Percentiles rank a stretch among this genome's conserved stretches.
Conservation (phyloP, 495 filamentous ascomycete species). For the Cenococcum geophilum region DNA sequence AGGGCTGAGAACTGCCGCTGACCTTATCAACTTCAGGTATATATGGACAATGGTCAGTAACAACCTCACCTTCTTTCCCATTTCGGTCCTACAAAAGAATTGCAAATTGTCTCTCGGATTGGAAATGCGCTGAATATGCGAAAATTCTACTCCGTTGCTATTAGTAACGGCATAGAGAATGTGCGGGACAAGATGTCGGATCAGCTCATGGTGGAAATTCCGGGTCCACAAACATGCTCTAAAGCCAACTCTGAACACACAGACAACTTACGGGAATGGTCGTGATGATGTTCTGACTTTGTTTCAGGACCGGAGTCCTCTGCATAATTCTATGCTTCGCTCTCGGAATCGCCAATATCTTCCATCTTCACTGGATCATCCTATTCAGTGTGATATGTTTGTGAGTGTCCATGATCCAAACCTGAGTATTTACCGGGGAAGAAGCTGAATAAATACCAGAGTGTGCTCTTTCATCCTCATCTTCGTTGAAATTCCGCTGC, state of each 20-base stretch:
- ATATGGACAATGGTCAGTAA: constrained; percentile 95
- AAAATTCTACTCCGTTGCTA: neutral
- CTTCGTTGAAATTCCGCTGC: constrained; percentile 94
- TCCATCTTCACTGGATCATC: constrained; percentile 59
- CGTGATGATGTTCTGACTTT: neutral
- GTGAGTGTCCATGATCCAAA: constrained; percentile 48
- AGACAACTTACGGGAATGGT: neutral
- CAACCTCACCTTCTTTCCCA: neutral
- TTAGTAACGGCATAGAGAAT: neutral
- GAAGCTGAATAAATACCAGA: constrained; percentile 42
- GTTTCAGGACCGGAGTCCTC: constrained; percentile 81
- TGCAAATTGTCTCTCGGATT: no score
- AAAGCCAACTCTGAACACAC: neutral
- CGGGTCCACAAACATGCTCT: neutral
- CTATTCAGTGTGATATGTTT: constrained; percentile 79
- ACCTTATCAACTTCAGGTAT: constrained; percentile 64
- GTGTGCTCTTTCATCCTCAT: constrained; percentile 77
- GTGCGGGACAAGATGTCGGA: neutral
- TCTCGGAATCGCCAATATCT: constrained; percentile 87
- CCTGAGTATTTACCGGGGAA: neutral
- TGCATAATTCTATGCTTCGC: constrained; percentile 95
- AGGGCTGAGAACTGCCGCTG: constrained; percentile 25
- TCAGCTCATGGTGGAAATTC: constrained; percentile 1
- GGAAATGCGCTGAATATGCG: no score
- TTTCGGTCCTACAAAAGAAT: neutral